Conservation (phyloP, 1,139 yeast genomes). For the Schwanniomyces etchellsii region DNA sequence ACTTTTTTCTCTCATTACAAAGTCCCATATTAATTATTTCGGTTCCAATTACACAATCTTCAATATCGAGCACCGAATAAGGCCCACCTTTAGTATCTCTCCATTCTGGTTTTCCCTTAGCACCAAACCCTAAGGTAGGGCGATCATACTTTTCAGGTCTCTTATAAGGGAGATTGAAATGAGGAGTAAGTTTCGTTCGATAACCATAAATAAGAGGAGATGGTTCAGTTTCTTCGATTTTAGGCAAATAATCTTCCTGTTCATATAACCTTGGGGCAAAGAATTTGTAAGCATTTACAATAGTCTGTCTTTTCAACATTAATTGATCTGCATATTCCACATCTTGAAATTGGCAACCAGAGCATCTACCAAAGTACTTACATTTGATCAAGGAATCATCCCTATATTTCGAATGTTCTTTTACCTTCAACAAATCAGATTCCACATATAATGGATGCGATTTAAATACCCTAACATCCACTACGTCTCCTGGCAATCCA, state of each 20-base stretch:
- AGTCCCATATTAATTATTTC: constrained; percentile 68
- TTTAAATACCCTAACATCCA: constrained; percentile 64
- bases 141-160: constrained; percentile 32
- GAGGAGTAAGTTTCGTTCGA: constrained; percentile 93
- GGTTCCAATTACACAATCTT: constrained; percentile 90
- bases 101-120: constrained; percentile 74
- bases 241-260: constrained; percentile 43
- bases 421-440: constrained; percentile 61
- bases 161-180: constrained; percentile 76
- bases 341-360: constrained; percentile 93
- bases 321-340: constrained; percentile 70
- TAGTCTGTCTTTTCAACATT: constrained; percentile 64
- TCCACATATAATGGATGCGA: constrained; percentile 75
- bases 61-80: constrained; percentile 70
- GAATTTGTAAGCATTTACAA: constrained; percentile 73
- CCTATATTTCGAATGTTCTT: constrained; percentile 38
- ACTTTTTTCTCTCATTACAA: constrained; percentile 58
- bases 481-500: constrained; percentile 81
- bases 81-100: constrained; percentile 50
- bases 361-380: constrained; percentile 42
- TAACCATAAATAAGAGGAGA: constrained; percentile 76
- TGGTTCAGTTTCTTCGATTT: constrained; percentile 59
- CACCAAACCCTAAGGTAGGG: constrained; percentile 87
- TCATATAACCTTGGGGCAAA: constrained; percentile 51
- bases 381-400: constrained; percentile 46